phyloP scores from a whole-genome alignment of 768 basidiomycete genomes.

The Coprinellus micaceus region DNA sequence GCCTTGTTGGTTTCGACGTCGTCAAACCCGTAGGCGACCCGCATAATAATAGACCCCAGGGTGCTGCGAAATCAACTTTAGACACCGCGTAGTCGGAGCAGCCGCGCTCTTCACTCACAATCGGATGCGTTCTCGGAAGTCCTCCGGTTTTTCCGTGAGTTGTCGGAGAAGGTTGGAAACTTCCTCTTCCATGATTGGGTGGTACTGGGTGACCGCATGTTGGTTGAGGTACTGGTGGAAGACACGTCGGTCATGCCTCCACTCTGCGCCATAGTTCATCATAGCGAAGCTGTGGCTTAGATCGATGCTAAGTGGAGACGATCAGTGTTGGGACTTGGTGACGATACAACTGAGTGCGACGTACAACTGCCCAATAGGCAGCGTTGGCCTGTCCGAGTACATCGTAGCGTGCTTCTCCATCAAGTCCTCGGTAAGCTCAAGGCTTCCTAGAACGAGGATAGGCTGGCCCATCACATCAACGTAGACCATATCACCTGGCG shows the following conservation, averaged over 20 bases:
- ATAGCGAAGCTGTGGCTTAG: slow-evolving; percentile 22
- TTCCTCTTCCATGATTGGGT: slow-evolving; percentile 22
- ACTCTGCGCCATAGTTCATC: slow-evolving; percentile 25
- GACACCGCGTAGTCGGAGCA: too few relatives aligned
- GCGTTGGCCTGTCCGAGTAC: slow-evolving; percentile 7
- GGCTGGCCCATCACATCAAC: slow-evolving; percentile 7
- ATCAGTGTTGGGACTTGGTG: neutral
- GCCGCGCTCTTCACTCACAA: slow-evolving; percentile 7
- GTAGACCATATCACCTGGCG: slow-evolving; percentile 15
- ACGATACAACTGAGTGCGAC: neutral
- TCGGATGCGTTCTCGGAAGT: slow-evolving; percentile 1
- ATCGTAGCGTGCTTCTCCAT: slow-evolving; percentile 11
- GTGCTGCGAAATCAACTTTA: neutral
- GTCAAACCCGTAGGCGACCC: slow-evolving; percentile 3
- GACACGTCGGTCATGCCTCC: slow-evolving; percentile 25
- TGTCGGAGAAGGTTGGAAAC: slow-evolving; percentile 18
- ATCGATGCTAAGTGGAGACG: slow-evolving; percentile 4
- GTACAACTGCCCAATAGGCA: neutral
- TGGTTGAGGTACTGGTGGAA: slow-evolving; percentile 23
- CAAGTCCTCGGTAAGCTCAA: slow-evolving; percentile 5
- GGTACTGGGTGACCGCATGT: slow-evolving; percentile 20
- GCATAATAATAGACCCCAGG: slow-evolving; percentile 9
- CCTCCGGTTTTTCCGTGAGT: slow-evolving; percentile 15
- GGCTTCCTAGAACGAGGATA: slow-evolving; percentile 8
- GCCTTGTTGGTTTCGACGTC: neutral